These are phyloP conservation scores for Omphalotus guepiniiformis DNA, from an alignment of 768 basidiomycete species.

Conservation along the genomic window DNA sequence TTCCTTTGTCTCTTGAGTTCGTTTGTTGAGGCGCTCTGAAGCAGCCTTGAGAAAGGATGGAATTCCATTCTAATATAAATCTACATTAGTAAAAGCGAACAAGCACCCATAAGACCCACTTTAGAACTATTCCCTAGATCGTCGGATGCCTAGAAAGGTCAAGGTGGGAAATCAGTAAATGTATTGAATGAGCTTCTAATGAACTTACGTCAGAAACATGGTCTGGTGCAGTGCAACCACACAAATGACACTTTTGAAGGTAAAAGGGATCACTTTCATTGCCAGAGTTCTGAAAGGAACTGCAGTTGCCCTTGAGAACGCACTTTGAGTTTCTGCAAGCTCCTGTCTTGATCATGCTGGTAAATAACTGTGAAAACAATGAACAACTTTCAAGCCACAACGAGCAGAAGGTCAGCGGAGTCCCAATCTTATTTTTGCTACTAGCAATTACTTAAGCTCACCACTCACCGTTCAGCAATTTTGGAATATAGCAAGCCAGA, in stretches of 20 bases:
- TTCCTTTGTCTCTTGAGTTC: neutral
- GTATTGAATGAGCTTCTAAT: neutral
- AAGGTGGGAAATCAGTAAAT: neutral
- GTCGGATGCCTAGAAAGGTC: neutral
- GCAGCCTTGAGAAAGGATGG: neutral
- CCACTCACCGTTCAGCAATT: neutral
- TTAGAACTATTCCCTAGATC: too few species aligned
- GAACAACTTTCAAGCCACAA: neutral
- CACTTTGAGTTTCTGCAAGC: neutral
- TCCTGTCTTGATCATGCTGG: neutral
- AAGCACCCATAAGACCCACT: too few species aligned
- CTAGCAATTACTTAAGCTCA: neutral
- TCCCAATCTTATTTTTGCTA: neutral
- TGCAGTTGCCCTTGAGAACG: neutral
- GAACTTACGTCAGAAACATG: neutral
- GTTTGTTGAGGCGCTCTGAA: neutral
- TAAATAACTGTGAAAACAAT: neutral
- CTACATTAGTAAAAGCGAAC: neutral
- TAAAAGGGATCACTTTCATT: neutral
- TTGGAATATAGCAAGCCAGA: neutral
- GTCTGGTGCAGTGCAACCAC: neutral
- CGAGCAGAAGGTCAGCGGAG: neutral
- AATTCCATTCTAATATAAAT: neutral
- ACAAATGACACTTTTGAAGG: neutral
- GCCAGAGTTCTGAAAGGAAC: neutral